Base-by-base conservation (phyloP, 306 rosid genomes). In the Calophaca sinica region DNA sequence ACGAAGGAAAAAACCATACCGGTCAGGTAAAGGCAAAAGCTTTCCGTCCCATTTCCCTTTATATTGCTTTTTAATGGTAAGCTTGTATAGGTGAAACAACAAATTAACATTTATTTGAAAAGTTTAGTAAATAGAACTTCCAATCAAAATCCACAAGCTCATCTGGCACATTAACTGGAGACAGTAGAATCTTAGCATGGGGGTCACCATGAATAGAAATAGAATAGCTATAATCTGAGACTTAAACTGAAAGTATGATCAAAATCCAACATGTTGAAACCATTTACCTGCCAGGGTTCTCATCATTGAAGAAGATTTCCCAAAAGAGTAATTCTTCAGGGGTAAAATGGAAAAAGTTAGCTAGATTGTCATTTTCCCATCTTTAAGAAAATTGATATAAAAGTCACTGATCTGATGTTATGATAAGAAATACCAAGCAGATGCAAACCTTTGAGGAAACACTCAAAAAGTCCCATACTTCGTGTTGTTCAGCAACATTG, bases 401-500 rank as follows among this genome's bases (percentile, higher is more conserved):
- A 4, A 15, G 52, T 4, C 70, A 76, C 64, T 35, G 13, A 7
- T 65, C 11, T 67, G 52, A 71, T 68, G 44, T 33, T 72, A 53
- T 42, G 64, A 44, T 72, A 55, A 77, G 61, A 41, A 57, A 79
- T 46, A 42, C 35, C 8, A 82, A 69, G 69, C 50, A 52, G 10
- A 79, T 75, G 61, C 61, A 79, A 81, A 96, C 99, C 99, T 92
- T 89, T 42, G 99, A 96, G 45, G 98, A 89, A 84, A 33, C 89
- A 81, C 99, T 90, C 62, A 96, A 85, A 79, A 96, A 96, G 76
- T 96, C 99, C 98, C 98, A 96, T 35, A 96, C 98, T 85, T 96
- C 99, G 70, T 96, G 99, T 68, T 89, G 98, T 82, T 96, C 98
- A 7, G 98, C 97, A 80, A 96, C 90, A 68, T 96, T 92, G 70